Conservation (phyloP, 2,329 filamentous ascomycete genomes). For the Pseudogymnoascus sp. region DNA sequence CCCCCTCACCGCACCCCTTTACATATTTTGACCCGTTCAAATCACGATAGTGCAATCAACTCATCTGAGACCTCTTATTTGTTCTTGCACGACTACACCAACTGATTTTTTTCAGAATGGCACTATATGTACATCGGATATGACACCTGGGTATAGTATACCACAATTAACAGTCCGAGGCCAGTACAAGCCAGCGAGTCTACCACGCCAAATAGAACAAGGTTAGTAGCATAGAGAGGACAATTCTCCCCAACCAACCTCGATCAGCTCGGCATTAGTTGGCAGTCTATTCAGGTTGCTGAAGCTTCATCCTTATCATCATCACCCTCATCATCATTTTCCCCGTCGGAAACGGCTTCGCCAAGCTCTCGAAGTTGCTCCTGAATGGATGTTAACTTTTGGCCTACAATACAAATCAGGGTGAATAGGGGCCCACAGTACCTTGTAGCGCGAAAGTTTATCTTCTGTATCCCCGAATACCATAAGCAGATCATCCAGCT, state of each 20-base stretch:
- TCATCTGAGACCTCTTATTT: background rate
- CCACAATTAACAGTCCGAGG: background rate
- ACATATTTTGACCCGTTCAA: background rate
- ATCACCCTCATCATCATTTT: constrained; percentile 54
- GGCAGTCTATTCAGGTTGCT: constrained; percentile 21
- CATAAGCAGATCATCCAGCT: constrained; percentile 73
- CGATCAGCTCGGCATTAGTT: background rate
- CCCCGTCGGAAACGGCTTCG: constrained; percentile 66
- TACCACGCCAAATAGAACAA: background rate
- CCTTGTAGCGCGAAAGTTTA: constrained; percentile 67
- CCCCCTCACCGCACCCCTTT: background rate
- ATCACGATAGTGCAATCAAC: background rate
- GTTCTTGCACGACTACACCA: background rate
- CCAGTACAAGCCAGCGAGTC: background rate
- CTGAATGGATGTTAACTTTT: constrained; percentile 10
- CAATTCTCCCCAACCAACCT: background rate
- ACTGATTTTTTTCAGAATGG: background rate
- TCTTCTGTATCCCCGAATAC: constrained; percentile 75
- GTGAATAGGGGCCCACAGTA: constrained; percentile 30
- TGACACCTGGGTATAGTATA: background rate
- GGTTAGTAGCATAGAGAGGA: background rate
- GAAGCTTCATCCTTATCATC: constrained; percentile 35
- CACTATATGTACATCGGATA: background rate
- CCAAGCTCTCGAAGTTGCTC: constrained; percentile 46
- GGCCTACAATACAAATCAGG: background rate